Conservation (phyloP, 2,329 filamentous ascomycete genomes). For the Dryadomyces quercus-mongolicae region DNA sequence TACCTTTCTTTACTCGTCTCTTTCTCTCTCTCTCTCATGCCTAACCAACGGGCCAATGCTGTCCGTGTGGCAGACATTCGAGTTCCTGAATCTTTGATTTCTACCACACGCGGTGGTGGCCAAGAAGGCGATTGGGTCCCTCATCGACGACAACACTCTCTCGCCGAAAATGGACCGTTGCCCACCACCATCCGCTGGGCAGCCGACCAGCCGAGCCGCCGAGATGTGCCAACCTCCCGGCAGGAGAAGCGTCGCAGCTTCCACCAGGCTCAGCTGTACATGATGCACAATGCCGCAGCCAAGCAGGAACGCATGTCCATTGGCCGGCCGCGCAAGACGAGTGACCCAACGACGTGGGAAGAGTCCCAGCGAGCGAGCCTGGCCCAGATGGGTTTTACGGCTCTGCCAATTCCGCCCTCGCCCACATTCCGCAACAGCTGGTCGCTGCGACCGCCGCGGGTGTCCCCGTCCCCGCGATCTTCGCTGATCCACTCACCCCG, state of each 20-base stretch:
- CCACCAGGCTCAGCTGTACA: neutral
- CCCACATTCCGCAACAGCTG: no score
- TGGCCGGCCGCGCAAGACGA: neutral
- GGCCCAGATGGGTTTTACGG: neutral
- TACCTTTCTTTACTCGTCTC: neutral
- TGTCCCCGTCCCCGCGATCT: no score
- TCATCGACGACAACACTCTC: neutral
- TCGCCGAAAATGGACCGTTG: neutral
- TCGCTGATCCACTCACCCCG: no score
- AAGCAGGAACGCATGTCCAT: neutral
- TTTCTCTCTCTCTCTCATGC: neutral
- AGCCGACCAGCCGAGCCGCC: neutral
- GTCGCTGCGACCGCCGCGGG: no score
- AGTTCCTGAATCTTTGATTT: neutral
- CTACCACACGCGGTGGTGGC: neutral
- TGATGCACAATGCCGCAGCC: neutral
- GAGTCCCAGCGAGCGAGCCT: neutral
- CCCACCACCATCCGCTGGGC: conserved; percentile 1
- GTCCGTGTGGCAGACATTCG: neutral
- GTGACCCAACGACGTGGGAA: neutral
- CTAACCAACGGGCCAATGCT: neutral
- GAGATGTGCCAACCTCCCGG: neutral
- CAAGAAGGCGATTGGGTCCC: neutral
- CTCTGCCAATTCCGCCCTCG: no score
- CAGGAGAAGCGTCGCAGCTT: neutral